Base-by-base conservation (phyloP, 1,284 basidiomycete genomes). In the Cystobasidium slooffiae region DNA sequence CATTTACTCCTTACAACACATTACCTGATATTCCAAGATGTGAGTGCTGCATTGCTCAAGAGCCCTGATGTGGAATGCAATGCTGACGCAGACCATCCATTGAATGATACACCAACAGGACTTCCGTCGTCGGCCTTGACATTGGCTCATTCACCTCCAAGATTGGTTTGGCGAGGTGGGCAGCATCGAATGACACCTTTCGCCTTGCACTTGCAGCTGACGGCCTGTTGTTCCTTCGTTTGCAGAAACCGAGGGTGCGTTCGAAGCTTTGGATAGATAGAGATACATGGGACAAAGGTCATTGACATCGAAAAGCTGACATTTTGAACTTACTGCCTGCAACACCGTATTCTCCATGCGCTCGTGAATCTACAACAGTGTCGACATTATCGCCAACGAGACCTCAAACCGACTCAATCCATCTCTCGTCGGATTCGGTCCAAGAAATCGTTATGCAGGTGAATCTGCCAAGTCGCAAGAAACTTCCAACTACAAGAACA, bases 401-500 rank as follows among this genome's bases (percentile, higher is more conserved):
- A 93, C 95, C 75, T 96, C 93, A 18, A 97, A 96, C 86, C 90
- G 94, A 77, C 87, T 89, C 46, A 97, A 94, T 55, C 94, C 94
- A 92, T 95, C 94, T 56, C 88, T 97, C 76, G 89, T 97, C 77
- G 93, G 91, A 7, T 97, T 96, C 84, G 94, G 93, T 39, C 87
- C 88, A 53, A 92, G 91, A 83, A 91, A 94, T 81, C 90, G 94
- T 77, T 84, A 89, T 65, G 91, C 97, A 81, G 94, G 94, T 78
- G 94, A 97, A 84, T 78, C 93, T 24, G 94, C 94, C 80, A 97
- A 97, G 86, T 97, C 92, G 1, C 92, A 94, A 78, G 94, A 97
- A 85, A 96, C 91, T n/a, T 94, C 93, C 78, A 97, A 97, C 85
- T 97, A 94, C 86, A 91, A 89, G 84, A 97, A 97, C 85, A 97